Base-by-base conservation (phyloP, 2,329 filamentous ascomycete genomes). In the Penicillium sp. region DNA sequence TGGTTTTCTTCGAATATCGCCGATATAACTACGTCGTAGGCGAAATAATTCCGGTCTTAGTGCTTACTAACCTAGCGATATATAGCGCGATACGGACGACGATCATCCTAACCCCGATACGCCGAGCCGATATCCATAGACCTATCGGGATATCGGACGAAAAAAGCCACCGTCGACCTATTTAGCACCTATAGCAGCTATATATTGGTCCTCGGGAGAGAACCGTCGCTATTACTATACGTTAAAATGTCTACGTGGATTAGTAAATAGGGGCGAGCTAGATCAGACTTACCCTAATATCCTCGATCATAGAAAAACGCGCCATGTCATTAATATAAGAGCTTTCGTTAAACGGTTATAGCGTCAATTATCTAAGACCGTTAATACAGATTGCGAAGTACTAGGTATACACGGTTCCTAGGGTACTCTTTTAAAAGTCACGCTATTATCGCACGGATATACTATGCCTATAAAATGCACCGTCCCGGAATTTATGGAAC, bases 401-500 rank as follows among this genome's bases (percentile, higher is more conserved):
- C 23, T 23, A 5, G 23, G 23, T 23, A 23, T 23, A 23, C 23
- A 23, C 23, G 23, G 23, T 23, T 23, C 23, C 5, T 5, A 5
- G 5, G 23, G 23, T 5, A 5, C 23, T 23, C 23, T 36, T 36
- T 46, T 69, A 32, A 66, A 65, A 51, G 56, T 70, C 44, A 67
- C 59, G 32, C 55, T 69, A 9, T 61, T 48, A 23, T 66, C 60
- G 30, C 54, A 66, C 51, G 61, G 62, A 30, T 71, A 70, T 53
- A 69, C 23, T 23, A 5, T 23, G 23, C 23, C 23, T 23, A 5
- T 5, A 23, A 23, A 23, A 59, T 63, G 61, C 47, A 57, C 57
- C 16, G 51, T 55, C 2, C 23, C 47, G 9, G 60, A 60, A 26
- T 68, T 63, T 56, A 29, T 57, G 5, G 29, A 60, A 34, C 47